phyloP scores from a whole-genome alignment of 345 rosid genomes.

The Citrus sp. region DNA sequence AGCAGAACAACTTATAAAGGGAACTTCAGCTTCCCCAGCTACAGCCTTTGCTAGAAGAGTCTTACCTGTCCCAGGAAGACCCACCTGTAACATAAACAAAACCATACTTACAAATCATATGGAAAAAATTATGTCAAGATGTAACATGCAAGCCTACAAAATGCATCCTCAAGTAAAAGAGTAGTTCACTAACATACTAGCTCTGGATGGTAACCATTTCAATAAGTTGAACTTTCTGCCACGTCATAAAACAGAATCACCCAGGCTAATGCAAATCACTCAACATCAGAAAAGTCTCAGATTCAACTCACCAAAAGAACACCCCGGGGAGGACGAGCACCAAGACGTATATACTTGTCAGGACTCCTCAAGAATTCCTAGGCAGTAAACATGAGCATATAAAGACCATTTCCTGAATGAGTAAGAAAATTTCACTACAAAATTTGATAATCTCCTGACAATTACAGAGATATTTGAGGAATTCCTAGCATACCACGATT shows the following conservation, averaged over 20 bases:
- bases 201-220: neutral
- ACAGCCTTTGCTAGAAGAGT: constrained; percentile 95
- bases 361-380: constrained; percentile 98
- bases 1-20: constrained; percentile 93
- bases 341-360: constrained; percentile 70
- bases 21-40: constrained; percentile 97
- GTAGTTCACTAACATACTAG: neutral
- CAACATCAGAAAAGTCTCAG: neutral
- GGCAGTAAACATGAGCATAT: constrained; percentile 19
- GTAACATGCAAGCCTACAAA: neutral
- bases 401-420: constrained; percentile 22
- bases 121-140: constrained; percentile 7
- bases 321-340: constrained; percentile 99
- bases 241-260: neutral
- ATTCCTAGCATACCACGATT: constrained; percentile 65
- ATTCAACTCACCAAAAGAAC: constrained; percentile 77
- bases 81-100: constrained; percentile 55
- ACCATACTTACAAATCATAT: neutral
- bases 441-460: neutral
- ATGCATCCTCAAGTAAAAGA: constrained; percentile 8
- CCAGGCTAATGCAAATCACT: neutral
- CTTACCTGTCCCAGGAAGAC: constrained; percentile 98
- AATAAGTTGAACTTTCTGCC: neutral
- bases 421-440: constrained; percentile 12
- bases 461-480: constrained; percentile 6